Evolutionary conservation across 345 rosid species (phyloP).

Genomic region (Arabis hirsuta): DNA sequence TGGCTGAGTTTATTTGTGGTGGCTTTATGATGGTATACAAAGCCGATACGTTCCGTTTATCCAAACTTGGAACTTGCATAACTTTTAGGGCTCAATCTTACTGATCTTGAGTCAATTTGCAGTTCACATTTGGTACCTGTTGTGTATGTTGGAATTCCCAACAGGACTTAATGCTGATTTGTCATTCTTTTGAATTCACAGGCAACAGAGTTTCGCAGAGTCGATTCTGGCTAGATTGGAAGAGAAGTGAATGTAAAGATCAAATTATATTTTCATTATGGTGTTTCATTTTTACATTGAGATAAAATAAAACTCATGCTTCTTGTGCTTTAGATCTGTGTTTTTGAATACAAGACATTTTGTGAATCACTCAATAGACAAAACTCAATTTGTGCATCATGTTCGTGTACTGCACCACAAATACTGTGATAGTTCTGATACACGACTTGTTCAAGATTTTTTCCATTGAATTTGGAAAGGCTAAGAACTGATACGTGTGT

Average conservation of each 20-base stretch:
- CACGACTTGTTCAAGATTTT: slow-evolving; percentile 10
- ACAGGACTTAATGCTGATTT: slow-evolving; percentile 30
- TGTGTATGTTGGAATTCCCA: not conserved
- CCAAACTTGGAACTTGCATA: slow-evolving; percentile 10
- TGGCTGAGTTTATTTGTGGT: slow-evolving; percentile 1
- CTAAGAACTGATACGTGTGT: not conserved
- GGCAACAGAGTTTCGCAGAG: slow-evolving; percentile 95
- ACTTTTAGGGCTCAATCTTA: not conserved
- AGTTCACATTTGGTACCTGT: not conserved
- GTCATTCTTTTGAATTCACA: slow-evolving; percentile 45
- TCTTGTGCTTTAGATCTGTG: slow-evolving; percentile 15
- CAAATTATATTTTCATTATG: not conserved
- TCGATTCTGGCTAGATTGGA: slow-evolving; percentile 74
- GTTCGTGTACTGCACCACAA: not conserved
- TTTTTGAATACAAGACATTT: slow-evolving; percentile 8
- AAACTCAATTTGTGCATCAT: slow-evolving; percentile 1
- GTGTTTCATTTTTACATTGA: slow-evolving; percentile 1
- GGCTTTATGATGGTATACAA: not conserved
- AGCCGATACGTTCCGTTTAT: not conserved
- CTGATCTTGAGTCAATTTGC: slow-evolving; percentile 7
- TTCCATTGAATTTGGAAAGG: not conserved
- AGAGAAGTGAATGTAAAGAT: slow-evolving; percentile 57
- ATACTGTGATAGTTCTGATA: not conserved
- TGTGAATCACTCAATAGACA: slow-evolving; percentile 25
- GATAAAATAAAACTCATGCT: slow-evolving; percentile 5